phyloP scores from a whole-genome alignment of 108 stramenopile genomes.

The Phaeodactylum tricornutum region DNA sequence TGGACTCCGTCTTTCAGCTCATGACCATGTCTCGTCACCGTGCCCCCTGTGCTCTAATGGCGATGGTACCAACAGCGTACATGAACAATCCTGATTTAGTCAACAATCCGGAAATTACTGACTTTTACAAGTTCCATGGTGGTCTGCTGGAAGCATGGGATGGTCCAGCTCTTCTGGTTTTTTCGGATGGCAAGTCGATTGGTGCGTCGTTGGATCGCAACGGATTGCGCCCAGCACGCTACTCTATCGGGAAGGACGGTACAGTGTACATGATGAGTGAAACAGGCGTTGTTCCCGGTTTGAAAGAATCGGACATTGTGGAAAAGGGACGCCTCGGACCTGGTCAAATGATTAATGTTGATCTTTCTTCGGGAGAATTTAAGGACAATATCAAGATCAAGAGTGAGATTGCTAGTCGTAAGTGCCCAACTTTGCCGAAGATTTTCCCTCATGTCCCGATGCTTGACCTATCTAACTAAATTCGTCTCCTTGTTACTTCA shows the following conservation, averaged over 20 bases:
- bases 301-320: conserved; percentile 74
- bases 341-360: conserved; percentile 95
- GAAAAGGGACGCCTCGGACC: conserved; percentile 94
- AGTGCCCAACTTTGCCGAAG: conserved; percentile 18
- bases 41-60: conserved; percentile 88
- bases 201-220: conserved; percentile 90
- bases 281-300: conserved; percentile 84
- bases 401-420: conserved; percentile 82
- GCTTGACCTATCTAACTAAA: not conserved
- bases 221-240: conserved; percentile 89
- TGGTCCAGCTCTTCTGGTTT: conserved; percentile 93
- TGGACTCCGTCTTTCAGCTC: conserved; percentile 93
- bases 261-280: conserved; percentile 95
- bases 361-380: conserved; percentile 77
- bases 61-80: conserved; percentile 86
- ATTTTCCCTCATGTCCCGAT: not conserved
- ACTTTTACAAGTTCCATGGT: conserved; percentile 96
- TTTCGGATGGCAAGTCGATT: conserved; percentile 89
- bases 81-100: conserved; percentile 78
- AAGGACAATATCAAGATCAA: conserved; percentile 93
- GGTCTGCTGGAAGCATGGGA: conserved; percentile 97
- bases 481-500: not conserved
- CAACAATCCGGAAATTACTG: conserved; percentile 83
- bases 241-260: conserved; percentile 85
- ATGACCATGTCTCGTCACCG: conserved; percentile 85